Evolutionary conservation across 73 alveolate species (phyloP).

Genomic region (Paramecium tetraurelia): DNA sequence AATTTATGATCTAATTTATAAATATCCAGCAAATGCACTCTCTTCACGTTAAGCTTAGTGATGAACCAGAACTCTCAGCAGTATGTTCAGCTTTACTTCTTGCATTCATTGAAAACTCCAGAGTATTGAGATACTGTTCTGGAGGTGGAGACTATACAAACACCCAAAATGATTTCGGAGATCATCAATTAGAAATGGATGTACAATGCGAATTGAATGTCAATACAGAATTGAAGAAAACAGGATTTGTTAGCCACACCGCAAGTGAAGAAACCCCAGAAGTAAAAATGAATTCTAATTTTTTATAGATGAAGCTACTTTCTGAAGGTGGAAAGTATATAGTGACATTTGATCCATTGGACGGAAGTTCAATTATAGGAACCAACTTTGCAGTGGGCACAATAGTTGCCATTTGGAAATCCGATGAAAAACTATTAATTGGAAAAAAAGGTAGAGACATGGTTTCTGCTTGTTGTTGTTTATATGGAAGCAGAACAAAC

Average conservation of each 20-base stretch:
- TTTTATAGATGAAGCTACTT: not conserved
- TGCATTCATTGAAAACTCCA: not conserved
- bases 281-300: not conserved
- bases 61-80: slow-evolving; percentile 16
- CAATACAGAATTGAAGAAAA: not conserved
- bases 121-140: slow-evolving; percentile 8
- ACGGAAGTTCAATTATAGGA: slow-evolving; percentile 78
- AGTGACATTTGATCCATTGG: slow-evolving; percentile 81
- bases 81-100: slow-evolving; percentile 6
- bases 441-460: slow-evolving; percentile 71
- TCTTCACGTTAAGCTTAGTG: slow-evolving; percentile 26
- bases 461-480: slow-evolving; percentile 70
- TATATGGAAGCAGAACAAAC: slow-evolving; percentile 81
- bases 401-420: slow-evolving; percentile 76
- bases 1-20: not conserved
- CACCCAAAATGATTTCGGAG: slow-evolving; percentile 50
- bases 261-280: slow-evolving; percentile 52
- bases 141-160: slow-evolving; percentile 32
- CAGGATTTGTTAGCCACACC: not conserved
- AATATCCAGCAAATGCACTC: not conserved
- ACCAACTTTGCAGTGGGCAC: slow-evolving; percentile 78
- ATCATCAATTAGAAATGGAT: slow-evolving; percentile 33
- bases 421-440: slow-evolving; percentile 57
- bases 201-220: slow-evolving; percentile 6
- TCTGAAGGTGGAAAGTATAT: slow-evolving; percentile 66